These are phyloP conservation scores for Pseudevernia furfuracea DNA, from an alignment of 495 filamentous ascomycete genomes.

Conservation along the genomic window DNA sequence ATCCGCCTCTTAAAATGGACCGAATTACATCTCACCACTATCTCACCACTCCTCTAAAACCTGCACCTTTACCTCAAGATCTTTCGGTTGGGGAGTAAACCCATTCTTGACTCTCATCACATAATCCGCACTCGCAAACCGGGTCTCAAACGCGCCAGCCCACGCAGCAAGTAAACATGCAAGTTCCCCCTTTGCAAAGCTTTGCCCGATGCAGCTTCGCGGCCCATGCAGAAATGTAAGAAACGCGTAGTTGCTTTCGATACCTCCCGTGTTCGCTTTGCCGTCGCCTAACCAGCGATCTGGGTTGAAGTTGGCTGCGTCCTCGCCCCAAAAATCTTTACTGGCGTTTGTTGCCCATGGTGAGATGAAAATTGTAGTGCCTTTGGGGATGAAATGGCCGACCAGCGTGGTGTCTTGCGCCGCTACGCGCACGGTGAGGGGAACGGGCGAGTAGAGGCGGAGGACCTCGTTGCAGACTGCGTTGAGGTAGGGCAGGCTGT, in stretches of 20 bases:
- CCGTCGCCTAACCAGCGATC: conserved; percentile 39
- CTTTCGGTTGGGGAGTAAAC: not conserved
- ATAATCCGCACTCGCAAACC: not conserved
- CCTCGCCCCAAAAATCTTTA: conserved; percentile 37
- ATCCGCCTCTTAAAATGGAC: too few species aligned
- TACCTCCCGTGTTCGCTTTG: conserved; percentile 35
- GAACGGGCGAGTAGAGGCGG: conserved; percentile 45
- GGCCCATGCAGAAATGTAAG: conserved; percentile 45
- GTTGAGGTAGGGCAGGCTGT: conserved; percentile 46
- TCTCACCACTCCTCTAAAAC: not conserved
- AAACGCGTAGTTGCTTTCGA: conserved; percentile 40
- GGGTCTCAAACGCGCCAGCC: conserved; percentile 5
- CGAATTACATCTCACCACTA: too few species aligned
- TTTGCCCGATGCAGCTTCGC: conserved; percentile 44
- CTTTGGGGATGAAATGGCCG: conserved; percentile 38
- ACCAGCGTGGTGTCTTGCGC: conserved; percentile 40
- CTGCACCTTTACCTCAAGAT: not conserved
- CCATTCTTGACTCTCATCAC: not conserved
- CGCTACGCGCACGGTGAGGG: conserved; percentile 42
- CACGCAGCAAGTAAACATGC: conserved; percentile 35
- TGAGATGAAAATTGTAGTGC: conserved; percentile 38
- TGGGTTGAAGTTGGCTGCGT: conserved; percentile 38
- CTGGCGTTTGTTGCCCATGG: conserved; percentile 39
- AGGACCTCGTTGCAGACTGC: conserved; percentile 46
- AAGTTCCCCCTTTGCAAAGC: conserved; percentile 41